Conservation (phyloP, 2,329 filamentous ascomycete genomes). For the Whalleya microplaca region DNA sequence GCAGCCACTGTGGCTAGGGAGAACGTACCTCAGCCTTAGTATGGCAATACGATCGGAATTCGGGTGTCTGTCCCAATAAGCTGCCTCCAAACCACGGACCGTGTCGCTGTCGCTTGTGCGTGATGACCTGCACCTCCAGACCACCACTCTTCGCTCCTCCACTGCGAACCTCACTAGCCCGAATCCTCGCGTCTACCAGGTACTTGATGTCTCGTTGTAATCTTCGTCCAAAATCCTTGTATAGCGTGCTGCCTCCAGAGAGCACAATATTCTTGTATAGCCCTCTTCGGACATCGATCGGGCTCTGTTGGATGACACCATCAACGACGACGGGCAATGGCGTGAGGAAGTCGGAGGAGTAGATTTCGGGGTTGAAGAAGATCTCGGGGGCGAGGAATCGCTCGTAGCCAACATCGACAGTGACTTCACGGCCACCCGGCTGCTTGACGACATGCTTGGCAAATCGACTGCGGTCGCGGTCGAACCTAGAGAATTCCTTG, state of each 20-base stretch:
- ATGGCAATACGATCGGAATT: constrained; percentile 98
- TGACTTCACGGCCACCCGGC: constrained; percentile 81
- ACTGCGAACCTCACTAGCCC: constrained; percentile 87
- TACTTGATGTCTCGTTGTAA: constrained; percentile 97
- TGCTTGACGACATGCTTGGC: constrained; percentile 86
- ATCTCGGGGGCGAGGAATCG: constrained; percentile 98
- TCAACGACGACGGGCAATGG: constrained; percentile 94
- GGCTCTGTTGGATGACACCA: constrained; percentile 94
- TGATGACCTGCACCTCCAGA: constrained; percentile 94
- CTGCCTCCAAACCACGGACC: constrained; percentile 99
- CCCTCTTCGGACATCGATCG: constrained; percentile 94
- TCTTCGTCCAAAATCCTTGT: constrained; percentile 96
- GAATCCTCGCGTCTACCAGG: constrained; percentile 89
- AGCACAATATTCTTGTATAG: constrained; percentile 99
- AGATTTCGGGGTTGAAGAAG: constrained; percentile 99
- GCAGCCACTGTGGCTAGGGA: background rate
- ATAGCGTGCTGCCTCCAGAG: constrained; percentile 93
- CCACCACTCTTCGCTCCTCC: constrained; percentile 93
- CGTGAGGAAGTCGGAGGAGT: constrained; percentile 97
- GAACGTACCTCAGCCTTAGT: constrained; percentile 73
- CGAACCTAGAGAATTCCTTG: constrained; percentile 95
- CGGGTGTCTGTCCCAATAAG: constrained; percentile 93
- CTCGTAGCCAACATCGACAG: constrained; percentile 95
- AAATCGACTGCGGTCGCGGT: constrained; percentile 89
- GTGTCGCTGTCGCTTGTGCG: constrained; percentile 95